phyloP scores from a whole-genome alignment of 2,329 filamentous ascomycete genomes.

The Ciborinia camelliae region DNA sequence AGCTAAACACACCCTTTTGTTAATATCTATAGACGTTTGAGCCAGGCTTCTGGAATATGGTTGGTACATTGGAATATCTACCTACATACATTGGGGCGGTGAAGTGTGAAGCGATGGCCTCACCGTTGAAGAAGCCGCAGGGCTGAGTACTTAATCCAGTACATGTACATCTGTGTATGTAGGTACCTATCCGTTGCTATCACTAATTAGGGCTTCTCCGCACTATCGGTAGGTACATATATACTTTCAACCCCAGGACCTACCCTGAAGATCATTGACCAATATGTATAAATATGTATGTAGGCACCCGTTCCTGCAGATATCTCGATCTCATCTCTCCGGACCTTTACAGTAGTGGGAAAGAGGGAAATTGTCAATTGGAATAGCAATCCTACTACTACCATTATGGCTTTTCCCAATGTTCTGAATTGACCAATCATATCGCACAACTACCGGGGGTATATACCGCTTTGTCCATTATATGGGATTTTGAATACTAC shows the following conservation, averaged over 20 bases:
- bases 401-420: conserved; percentile 22
- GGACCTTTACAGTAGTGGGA: conserved; percentile 24
- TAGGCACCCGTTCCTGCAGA: conserved; percentile 35
- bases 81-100: conserved; percentile 28
- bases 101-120: conserved; percentile 25
- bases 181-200: conserved; percentile 19
- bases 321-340: conserved; percentile 30
- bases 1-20: conserved; percentile 8
- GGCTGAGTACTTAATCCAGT: conserved; percentile 29
- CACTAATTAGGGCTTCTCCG: conserved; percentile 27
- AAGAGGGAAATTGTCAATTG: conserved; percentile 25
- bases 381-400: conserved; percentile 14
- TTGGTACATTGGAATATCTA: too few relatives aligned
- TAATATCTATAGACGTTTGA: conserved; percentile 5
- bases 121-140: conserved; percentile 32
- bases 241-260: conserved; percentile 32
- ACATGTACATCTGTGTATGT: conserved; percentile 17
- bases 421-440: conserved; percentile 27
- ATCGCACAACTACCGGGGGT: conserved; percentile 20
- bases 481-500: neutral
- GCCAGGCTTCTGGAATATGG: conserved; percentile 29
- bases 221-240: too few relatives aligned
- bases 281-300: conserved; percentile 30
- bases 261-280: conserved; percentile 24
- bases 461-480: neutral